A percentile compares a stretch with the other conserved stretches of the same genome.
These are phyloP conservation scores for Hanseniaspora hatyaiensis DNA, from an alignment of 805 yeast species.

Conservation along the genomic window DNA sequence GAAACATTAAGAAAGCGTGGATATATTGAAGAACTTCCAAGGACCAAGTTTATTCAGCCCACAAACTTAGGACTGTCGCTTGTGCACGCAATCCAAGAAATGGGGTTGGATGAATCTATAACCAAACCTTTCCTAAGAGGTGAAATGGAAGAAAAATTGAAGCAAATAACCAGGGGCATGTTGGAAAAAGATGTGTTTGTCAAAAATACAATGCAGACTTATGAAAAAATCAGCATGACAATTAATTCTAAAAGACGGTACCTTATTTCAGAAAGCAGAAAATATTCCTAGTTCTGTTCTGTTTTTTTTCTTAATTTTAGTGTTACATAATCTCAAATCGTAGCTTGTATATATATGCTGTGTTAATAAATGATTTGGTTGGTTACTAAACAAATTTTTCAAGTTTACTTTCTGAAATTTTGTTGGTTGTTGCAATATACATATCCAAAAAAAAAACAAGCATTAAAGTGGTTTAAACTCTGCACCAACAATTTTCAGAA, in stretches of 20 bases:
- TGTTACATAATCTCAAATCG: too few species aligned
- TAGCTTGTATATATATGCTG: too few species aligned
- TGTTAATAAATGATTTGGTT: too few species aligned
- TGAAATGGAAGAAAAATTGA: slow-evolving; percentile 56
- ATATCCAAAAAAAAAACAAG: neutral
- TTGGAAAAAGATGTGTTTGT: slow-evolving; percentile 31
- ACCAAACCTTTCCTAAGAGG: slow-evolving; percentile 83
- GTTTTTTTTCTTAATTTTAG: too few species aligned
- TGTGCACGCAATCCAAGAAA: slow-evolving; percentile 74
- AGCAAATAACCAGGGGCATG: slow-evolving; percentile 55
- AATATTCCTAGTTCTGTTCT: too few species aligned
- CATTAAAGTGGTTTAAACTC: slow-evolving; percentile 15
- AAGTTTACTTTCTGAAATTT: too few species aligned
- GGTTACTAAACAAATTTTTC: too few species aligned
- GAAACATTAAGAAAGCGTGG: slow-evolving; percentile 60
- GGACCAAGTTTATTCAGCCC: slow-evolving; percentile 44
- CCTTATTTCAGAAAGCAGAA: neutral
- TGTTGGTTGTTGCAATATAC: too few species aligned
- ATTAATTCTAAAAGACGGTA: neutral
- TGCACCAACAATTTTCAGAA: slow-evolving; percentile 16
- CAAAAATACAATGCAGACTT: neutral
- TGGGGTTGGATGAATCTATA: slow-evolving; percentile 62
- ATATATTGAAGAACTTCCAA: slow-evolving; percentile 41
- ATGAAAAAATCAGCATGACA: neutral
- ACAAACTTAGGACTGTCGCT: slow-evolving; percentile 74